Percentiles rank a stretch among this genome's conserved stretches.
These are phyloP conservation scores for Beauveria varroae DNA, from an alignment of 2,329 filamentous ascomycete species.

Conservation along the genomic window DNA sequence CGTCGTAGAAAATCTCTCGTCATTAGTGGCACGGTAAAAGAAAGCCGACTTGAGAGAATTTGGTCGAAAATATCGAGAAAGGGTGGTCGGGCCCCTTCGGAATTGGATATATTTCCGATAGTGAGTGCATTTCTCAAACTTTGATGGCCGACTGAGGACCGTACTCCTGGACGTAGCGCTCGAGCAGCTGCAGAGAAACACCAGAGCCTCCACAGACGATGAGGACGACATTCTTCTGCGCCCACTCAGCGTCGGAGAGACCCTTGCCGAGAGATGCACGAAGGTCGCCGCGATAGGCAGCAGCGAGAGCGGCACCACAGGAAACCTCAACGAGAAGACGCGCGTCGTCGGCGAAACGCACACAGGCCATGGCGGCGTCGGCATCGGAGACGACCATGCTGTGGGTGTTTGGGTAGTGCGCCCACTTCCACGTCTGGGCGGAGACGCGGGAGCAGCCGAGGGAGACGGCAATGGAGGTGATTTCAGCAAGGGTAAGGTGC, in stretches of 20 bases:
- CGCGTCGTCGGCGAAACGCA: conserved; percentile 74
- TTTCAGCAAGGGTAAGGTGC: conserved; percentile 58
- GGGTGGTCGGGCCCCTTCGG: not conserved
- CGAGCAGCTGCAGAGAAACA: conserved; percentile 54
- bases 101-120: not conserved
- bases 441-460: conserved; percentile 70
- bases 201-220: conserved; percentile 76
- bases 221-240: conserved; percentile 67
- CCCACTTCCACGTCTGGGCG: conserved; percentile 59
- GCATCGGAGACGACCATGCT: conserved; percentile 38
- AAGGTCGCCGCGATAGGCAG: conserved; percentile 57
- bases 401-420: conserved; percentile 32
- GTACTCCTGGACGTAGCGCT: conserved; percentile 47
- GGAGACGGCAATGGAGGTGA: conserved; percentile 68
- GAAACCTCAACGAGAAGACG: conserved; percentile 74
- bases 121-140: conserved; percentile 13
- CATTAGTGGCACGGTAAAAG: not conserved
- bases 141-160: conserved; percentile 24
- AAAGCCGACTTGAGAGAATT: not conserved
- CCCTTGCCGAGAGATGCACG: conserved; percentile 50
- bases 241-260: conserved; percentile 49
- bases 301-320: conserved; percentile 73
- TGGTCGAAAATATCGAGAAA: not conserved
- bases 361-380: conserved; percentile 71
- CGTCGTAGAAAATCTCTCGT: not conserved